A percentile compares a stretch with the other conserved stretches of the same genome.
Evolutionary conservation across 2,329 filamentous ascomycete genomes (phyloP).

Genomic region (Pseudogymnoascus pannorum): DNA sequence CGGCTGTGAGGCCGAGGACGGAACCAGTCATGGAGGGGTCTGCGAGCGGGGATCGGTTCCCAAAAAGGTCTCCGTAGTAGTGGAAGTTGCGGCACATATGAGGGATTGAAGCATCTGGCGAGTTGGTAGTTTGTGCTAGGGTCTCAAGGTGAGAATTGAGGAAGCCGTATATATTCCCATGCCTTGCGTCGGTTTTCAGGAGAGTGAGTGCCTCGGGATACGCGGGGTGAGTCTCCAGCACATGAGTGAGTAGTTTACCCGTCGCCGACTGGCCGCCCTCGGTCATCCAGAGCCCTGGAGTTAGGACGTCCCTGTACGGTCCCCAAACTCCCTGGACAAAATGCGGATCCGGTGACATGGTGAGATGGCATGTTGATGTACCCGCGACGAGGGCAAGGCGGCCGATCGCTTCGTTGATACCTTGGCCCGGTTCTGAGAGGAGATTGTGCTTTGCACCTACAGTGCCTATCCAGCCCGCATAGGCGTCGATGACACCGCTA

Average conservation of each 20-base stretch:
- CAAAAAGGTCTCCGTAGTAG: constrained; percentile 97
- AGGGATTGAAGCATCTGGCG: constrained; percentile 72
- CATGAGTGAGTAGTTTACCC: constrained; percentile 86
- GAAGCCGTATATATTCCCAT: constrained; percentile 87
- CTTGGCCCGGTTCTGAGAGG: too few species aligned
- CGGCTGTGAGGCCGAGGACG: constrained; percentile 77
- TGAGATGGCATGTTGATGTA: constrained; percentile 94
- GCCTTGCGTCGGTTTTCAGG: constrained; percentile 58
- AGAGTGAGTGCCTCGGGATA: constrained; percentile 77
- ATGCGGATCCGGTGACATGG: constrained; percentile 86
- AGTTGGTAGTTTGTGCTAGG: constrained; percentile 59
- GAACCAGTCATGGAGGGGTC: constrained; percentile 89
- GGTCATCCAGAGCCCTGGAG: constrained; percentile 92
- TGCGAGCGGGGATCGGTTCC: constrained; percentile 89
- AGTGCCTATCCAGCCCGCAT: constrained; percentile 97
- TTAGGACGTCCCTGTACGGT: constrained; percentile 87
- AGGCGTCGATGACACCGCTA: constrained; percentile 95
- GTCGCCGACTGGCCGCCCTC: constrained; percentile 96
- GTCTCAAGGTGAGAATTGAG: constrained; percentile 80
- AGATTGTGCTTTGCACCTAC: constrained; percentile 93
- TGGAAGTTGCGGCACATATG: constrained; percentile 91
- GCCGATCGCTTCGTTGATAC: constrained; percentile 90
- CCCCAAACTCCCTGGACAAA: constrained; percentile 97
- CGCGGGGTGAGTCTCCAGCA: constrained; percentile 90
- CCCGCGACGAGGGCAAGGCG: constrained; percentile 93